Conservation (phyloP, 257 asterid species). For the Petrea volubilis region DNA sequence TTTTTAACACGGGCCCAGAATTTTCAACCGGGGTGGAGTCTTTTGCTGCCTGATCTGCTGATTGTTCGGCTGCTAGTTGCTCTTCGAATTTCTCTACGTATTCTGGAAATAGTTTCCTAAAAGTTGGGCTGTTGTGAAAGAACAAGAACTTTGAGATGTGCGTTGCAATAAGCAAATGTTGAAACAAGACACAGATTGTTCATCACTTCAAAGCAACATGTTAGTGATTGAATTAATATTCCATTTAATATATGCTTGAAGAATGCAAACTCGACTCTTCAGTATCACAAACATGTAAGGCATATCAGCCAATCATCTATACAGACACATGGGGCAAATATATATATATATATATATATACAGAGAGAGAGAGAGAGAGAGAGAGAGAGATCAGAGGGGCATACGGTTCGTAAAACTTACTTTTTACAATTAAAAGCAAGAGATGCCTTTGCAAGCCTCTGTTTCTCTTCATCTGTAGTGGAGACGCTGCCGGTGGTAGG, state of each 20-base stretch:
- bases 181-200: neutral
- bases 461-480: constrained; percentile 77
- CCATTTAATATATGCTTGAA: neutral
- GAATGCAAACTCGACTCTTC: neutral
- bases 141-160: constrained; percentile 16
- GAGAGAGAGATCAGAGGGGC: constrained; percentile 7
- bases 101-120: constrained; percentile 83
- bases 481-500: constrained; percentile 98
- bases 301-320: too few species aligned
- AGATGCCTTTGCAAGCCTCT: constrained; percentile 81
- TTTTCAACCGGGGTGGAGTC: constrained; percentile 33
- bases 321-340: too few species aligned
- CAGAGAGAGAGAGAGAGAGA: too few species aligned
- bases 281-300: neutral
- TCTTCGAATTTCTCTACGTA: constrained; percentile 78
- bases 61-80: constrained; percentile 51
- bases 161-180: neutral
- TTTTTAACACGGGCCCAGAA: constrained; percentile 39
- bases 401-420: constrained; percentile 48
- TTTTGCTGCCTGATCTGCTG: constrained; percentile 48
- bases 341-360: too few species aligned
- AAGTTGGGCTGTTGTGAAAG: constrained; percentile 55
- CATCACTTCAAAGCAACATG: neutral
- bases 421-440: constrained; percentile 84
- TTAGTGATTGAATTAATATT: neutral